Base-by-base conservation (phyloP, 2,329 filamentous ascomycete species). In the Aureobasidium sp. region DNA sequence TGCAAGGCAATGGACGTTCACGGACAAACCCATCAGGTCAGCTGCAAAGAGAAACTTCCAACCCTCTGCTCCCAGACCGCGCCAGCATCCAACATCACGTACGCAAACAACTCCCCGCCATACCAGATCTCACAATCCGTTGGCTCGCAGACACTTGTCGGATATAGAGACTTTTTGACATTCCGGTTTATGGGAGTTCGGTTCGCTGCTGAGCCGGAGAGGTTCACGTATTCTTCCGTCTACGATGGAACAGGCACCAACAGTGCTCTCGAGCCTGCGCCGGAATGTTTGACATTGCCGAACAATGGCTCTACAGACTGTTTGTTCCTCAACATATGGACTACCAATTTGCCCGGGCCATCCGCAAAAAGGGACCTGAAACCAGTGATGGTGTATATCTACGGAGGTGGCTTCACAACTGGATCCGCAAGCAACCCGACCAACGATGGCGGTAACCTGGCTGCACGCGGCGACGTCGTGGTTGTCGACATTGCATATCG, bases 391-490 rank as follows among this genome's bases (percentile, higher is more conserved):
- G 67, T 80, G 10, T 54, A 54, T 5, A 54, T 54, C 23, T 54
- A 54, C 9, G 50, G 50, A 79, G 75, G 77, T 6, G 76, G 71
- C 0, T 74, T 77, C 46, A 72, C 69, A 0, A 68, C 65, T 4
- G 78, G 77, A 3, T 73, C 72, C 11, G 74, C 73, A 13, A 76
- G 74, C 60, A 76, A 78, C 60, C 66, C 74, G 6, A 76, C 75
- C 15, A 76, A 74, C 17, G 77, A 78, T 65, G 75, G 76, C 19
- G 74, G 74, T 5, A 78, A 75, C 62, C 68, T 78, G 31, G 76
- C 75, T 3, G 74, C 77, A 17, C 68, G 77, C 15, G 77, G 77
- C 13, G 77, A 79, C 62, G 73, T 77, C 8, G 76, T 78, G 0
- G 69, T 74, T 2, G 73, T 78, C 0, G 71, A 73, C 3, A 70